These are phyloP conservation scores for Hordeum vulgare DNA, from an alignment of 176 grass and related monocot genomes.

Conservation along the genomic window MorexV3_pseudomolecules_assembly NC_058519.1:69590917-69591416, in stretches of 20 bases:
- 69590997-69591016: conserved; percentile 21
- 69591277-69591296: not conserved
- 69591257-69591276: not conserved
- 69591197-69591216: not conserved
- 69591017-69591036: conserved; percentile 49
- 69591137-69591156: conserved; percentile 1
- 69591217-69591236: not conserved
- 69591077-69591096: conserved; percentile 42
- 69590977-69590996: conserved; percentile 66
- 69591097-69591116: not conserved
- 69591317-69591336: conserved; percentile 12
- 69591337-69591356: too few relatives aligned
- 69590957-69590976: conserved; percentile 31
- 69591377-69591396: too few relatives aligned
- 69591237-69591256: not conserved
- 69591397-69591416: too few relatives aligned
- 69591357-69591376: too few relatives aligned
- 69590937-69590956: conserved; percentile 17
- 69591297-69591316: not conserved
- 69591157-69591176: conserved; percentile 38
- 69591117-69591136: conserved; percentile 23
- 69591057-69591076: conserved; percentile 39
- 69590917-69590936: conserved; percentile 36
- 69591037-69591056: conserved; percentile 39
- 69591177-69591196: conserved; percentile 11